Base-by-base conservation (phyloP, 2,329 filamentous ascomycete species). In the Fusarium vanettenii region DNA sequence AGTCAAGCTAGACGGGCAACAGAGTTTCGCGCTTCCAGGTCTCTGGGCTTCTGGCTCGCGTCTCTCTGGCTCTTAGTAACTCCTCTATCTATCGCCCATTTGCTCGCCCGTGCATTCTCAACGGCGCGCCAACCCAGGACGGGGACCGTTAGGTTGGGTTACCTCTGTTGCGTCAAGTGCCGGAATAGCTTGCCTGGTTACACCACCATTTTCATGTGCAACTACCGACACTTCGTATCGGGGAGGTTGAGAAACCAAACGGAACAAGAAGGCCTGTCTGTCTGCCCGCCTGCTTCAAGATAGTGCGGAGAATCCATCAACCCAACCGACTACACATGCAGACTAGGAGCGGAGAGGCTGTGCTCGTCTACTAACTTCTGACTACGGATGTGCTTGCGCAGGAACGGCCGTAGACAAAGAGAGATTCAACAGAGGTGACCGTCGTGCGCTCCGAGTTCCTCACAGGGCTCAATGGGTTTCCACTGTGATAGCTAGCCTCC, bases 191-290 rank as follows among this genome's bases (percentile, higher is more conserved):
- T 70, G 69, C 52, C 52, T 59, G 33, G 55, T 59, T 70, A 62
- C 50, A 70, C 69, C 62, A 73, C 31, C 63, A 70, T 56, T 73
- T 64, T 52, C 57, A 35, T 69, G 69, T 76, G 70, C 66, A 77
- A 77, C 75, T 76, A 69, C 75, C 61, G 66, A 76, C 39, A 69
- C 75, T 76, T 76, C 73, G 67, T 77, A 75, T 75, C 65, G 50
- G 69, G 55, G 59, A 73, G 48, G 72, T 75, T 74, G 72, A 70
- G 69, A 69, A 74, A 75, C 72, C 72, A 72, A 61, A 69, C 56
- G 22, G 57, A 67, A 68, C 56, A 59, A 66, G 64, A 65, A 25
- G 25, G 27, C 27, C 27, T 52, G 27, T 52, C 48, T 31, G 48
- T 13, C 18, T 18, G 20, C 43, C 43, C 57, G 45, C 55, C 31